phyloP scores from a whole-genome alignment of 257 asterid genomes.

The Gentiana macrophylla region DNA sequence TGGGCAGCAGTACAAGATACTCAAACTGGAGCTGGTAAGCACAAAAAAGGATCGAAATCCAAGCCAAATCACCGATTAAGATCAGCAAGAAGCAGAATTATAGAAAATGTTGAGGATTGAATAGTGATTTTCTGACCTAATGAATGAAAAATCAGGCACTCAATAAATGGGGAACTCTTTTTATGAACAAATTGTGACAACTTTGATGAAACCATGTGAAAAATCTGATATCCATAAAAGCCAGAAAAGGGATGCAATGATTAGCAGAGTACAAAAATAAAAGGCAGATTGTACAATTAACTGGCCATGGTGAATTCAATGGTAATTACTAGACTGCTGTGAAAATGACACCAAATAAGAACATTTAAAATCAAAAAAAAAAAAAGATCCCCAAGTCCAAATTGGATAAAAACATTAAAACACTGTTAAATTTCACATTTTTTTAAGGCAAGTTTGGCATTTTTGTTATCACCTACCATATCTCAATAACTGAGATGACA shows the following conservation, averaged over 20 bases:
- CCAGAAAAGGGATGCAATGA: conserved; percentile 22
- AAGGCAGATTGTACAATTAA: conserved; percentile 14
- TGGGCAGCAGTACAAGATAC: conserved; percentile 1
- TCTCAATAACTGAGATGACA: conserved; percentile 32
- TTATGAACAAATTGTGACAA: conserved; percentile 29
- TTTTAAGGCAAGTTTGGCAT: conserved; percentile 4
- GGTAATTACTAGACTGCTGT: conserved; percentile 24
- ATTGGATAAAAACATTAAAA: conserved; percentile 18
- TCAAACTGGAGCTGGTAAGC: conserved; percentile 23
- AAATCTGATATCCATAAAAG: conserved; percentile 53
- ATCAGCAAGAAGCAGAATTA: conserved; percentile 19
- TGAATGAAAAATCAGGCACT: conserved; percentile 25
- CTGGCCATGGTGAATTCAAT: conserved; percentile 28
- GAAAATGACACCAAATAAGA: conserved; percentile 25
- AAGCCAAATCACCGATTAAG: conserved; percentile 19
- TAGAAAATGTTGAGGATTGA: conserved; percentile 21
- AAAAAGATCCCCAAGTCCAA: conserved; percentile 30
- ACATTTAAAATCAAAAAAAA: conserved; percentile 27
- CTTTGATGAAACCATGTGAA: conserved; percentile 37
- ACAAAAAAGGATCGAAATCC: conserved; percentile 15
- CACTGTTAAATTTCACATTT: conserved; percentile 29
- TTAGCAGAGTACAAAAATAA: conserved; percentile 18
- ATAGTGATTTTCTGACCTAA: conserved; percentile 13
- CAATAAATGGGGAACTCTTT: conserved; percentile 30
- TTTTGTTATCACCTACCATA: conserved; percentile 18